Evolutionary conservation across 495 filamentous ascomycete species (phyloP).

Genomic region (Aspergillus haitiensis): DNA sequence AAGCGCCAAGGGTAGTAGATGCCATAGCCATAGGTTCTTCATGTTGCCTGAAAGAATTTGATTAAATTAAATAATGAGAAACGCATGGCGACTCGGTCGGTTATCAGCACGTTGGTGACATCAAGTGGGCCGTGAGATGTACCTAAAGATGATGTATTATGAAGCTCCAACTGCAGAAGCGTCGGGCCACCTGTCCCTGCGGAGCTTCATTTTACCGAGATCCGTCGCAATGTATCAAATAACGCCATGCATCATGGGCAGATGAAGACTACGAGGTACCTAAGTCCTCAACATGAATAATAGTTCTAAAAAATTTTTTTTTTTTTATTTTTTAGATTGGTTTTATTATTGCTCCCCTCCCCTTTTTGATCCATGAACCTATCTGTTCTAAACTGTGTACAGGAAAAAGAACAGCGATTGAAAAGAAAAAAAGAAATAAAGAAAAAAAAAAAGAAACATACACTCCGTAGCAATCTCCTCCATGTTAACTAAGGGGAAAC

Average conservation of each 20-base stretch:
- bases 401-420: constrained; percentile 29
- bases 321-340: constrained; percentile 25
- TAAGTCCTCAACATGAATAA: neutral
- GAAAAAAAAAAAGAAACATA: constrained; percentile 4
- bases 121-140: neutral
- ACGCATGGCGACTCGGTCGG: constrained; percentile 42
- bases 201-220: constrained; percentile 45
- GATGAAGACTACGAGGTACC: neutral
- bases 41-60: constrained; percentile 37
- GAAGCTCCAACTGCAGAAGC: constrained; percentile 17
- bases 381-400: constrained; percentile 31
- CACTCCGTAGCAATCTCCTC: constrained; percentile 30
- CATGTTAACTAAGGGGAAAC: constrained; percentile 33
- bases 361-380: constrained; percentile 18
- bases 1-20: constrained; percentile 42
- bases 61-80: constrained; percentile 27
- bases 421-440: constrained; percentile 8
- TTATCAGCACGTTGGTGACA: constrained; percentile 10
- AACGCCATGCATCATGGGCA: neutral
- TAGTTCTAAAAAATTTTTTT: constrained; percentile 12
- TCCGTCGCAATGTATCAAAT: constrained; percentile 7
- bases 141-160: neutral
- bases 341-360: constrained; percentile 17
- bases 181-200: constrained; percentile 49
- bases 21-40: constrained; percentile 40